Conservation (phyloP, 345 rosid genomes). For the Draba incana region DNA sequence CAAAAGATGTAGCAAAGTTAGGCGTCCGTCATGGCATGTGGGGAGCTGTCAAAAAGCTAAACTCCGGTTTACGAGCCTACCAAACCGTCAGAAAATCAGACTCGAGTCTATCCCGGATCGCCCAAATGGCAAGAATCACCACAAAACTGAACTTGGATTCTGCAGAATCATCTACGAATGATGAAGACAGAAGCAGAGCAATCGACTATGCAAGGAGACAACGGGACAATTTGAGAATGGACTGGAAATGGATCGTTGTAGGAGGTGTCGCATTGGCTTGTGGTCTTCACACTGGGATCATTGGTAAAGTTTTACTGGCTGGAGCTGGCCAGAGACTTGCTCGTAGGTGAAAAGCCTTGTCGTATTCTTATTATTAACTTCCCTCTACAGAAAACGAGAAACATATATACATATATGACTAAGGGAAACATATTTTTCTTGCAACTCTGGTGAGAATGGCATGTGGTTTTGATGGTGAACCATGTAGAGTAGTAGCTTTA, state of each 20-base stretch:
- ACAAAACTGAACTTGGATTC: slow-evolving; percentile 56
- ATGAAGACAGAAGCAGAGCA: slow-evolving; percentile 34
- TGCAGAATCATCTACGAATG: slow-evolving; percentile 30
- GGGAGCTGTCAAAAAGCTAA: slow-evolving; percentile 93
- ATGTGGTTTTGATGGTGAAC: slow-evolving; percentile 34
- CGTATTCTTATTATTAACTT: slow-evolving; percentile 21
- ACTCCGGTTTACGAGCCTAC: slow-evolving; percentile 84
- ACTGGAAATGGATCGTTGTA: slow-evolving; percentile 88
- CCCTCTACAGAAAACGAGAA: slow-evolving; percentile 27
- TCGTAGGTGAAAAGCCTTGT: slow-evolving; percentile 57
- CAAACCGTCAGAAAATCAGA: slow-evolving; percentile 70
- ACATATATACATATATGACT: slow-evolving; percentile 15
- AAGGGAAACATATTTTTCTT: slow-evolving; percentile 25
- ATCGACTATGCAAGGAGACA: slow-evolving; percentile 39
- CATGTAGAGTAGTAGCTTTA: slow-evolving; percentile 30
- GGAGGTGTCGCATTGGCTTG: slow-evolving; percentile 87
- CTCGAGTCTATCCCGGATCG: slow-evolving; percentile 63
- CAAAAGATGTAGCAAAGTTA: slow-evolving; percentile 94
- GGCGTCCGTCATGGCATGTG: slow-evolving; percentile 98
- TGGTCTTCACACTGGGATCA: slow-evolving; percentile 68
- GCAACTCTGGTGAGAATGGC: slow-evolving; percentile 24
- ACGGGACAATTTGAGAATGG: slow-evolving; percentile 57
- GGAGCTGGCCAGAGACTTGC: slow-evolving; percentile 88
- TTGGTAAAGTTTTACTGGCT: slow-evolving; percentile 73
- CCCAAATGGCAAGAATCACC: slow-evolving; percentile 81